Conservation (phyloP, 1,139 yeast genomes). For the Lodderomyces pseudojiufengensis region DNA sequence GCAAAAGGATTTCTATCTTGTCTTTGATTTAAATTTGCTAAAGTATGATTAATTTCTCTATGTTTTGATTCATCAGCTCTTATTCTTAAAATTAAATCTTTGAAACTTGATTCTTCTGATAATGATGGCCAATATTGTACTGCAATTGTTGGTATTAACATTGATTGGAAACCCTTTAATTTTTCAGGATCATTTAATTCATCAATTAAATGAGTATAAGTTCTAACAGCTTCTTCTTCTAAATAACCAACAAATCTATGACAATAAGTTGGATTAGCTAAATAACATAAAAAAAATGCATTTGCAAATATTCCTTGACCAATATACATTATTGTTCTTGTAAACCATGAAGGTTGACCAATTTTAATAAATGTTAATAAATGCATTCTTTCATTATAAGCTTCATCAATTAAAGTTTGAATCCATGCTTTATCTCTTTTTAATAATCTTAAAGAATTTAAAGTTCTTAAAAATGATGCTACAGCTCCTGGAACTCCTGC, state of each 20-base stretch:
- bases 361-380: constrained; percentile 64
- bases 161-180: constrained; percentile 45
- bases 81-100: constrained; percentile 56
- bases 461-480: constrained; percentile 66
- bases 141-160: constrained; percentile 56
- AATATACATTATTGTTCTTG: constrained; percentile 51
- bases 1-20: constrained; percentile 70
- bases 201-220: constrained; percentile 60
- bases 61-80: constrained; percentile 71
- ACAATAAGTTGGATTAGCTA: constrained; percentile 60
- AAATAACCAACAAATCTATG: constrained; percentile 77
- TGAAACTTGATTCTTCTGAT: constrained; percentile 47
- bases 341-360: constrained; percentile 61
- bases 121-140: constrained; percentile 59
- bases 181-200: constrained; percentile 51
- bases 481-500: constrained; percentile 83
- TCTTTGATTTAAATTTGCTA: constrained; percentile 58
- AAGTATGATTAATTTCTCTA: constrained; percentile 72
- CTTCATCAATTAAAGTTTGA: constrained; percentile 71
- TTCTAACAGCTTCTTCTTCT: constrained; percentile 75
- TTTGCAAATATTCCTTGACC: constrained; percentile 76
- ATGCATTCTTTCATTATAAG: constrained; percentile 79
- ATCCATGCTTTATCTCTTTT: constrained; percentile 74
- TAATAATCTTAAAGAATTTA: constrained; percentile 57
- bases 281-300: constrained; percentile 58